Conservation (phyloP, 2,329 filamentous ascomycete genomes). For the Exophiala dermatitidis region DNA sequence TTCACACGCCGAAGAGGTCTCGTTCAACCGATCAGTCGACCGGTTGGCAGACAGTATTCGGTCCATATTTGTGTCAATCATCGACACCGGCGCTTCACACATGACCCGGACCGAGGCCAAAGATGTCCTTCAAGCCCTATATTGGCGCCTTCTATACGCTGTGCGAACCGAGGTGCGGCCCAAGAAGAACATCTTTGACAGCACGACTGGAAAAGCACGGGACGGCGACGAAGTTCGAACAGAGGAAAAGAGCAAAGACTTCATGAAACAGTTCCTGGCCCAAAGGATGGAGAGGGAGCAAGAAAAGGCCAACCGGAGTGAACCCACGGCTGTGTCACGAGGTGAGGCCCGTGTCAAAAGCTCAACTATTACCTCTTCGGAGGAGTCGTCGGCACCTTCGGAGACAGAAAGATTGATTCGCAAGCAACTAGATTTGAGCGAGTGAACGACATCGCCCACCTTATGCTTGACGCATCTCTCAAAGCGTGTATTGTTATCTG, state of each 20-base stretch:
- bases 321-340: neutral
- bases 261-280: conserved; percentile 22
- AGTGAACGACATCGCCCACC: neutral
- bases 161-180: conserved; percentile 58
- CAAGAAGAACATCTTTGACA: conserved; percentile 41
- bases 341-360: neutral
- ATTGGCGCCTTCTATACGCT: conserved; percentile 62
- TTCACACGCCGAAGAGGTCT: conserved; percentile 32
- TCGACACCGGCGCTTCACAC: conserved; percentile 65
- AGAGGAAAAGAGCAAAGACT: conserved; percentile 20
- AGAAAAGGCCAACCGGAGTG: neutral
- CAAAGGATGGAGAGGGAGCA: conserved; percentile 5
- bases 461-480: neutral
- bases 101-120: conserved; percentile 71
- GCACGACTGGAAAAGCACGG: conserved; percentile 16
- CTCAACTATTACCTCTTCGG: neutral
- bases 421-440: conserved; percentile 12
- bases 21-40: conserved; percentile 68
- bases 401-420: conserved; percentile 18
- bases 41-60: conserved; percentile 55
- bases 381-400: conserved; percentile 5
- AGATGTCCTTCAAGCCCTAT: conserved; percentile 64
- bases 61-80: conserved; percentile 53
- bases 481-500: neutral
- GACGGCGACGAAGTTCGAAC: conserved; percentile 12